Conservation (phyloP, 2,329 filamentous ascomycete genomes). For the Penicillium thymicola region DNA sequence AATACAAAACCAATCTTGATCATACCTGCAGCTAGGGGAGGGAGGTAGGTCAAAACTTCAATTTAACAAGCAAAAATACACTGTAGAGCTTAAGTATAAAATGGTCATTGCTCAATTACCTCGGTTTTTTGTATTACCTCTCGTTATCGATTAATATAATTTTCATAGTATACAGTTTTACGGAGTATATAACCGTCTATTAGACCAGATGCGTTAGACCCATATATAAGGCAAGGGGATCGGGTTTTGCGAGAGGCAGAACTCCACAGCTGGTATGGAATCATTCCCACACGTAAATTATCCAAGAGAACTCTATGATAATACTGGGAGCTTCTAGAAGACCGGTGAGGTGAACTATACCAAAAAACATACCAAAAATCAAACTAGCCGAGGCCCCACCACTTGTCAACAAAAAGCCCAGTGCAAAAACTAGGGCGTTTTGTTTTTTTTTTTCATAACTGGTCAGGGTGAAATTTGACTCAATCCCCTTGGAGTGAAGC, state of each 20-base stretch:
- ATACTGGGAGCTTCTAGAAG: not conserved
- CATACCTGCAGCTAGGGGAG: not conserved
- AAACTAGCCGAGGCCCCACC: constrained; percentile 3
- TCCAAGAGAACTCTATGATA: not conserved
- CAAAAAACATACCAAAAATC: not conserved
- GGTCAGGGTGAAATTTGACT: not conserved
- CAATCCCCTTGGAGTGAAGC: not conserved
- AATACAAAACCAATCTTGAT: not conserved
- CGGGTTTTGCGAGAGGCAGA: not conserved
- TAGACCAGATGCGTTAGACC: not conserved
- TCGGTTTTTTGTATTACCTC: not conserved
- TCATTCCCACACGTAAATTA: not conserved
- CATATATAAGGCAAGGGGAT: constrained; percentile 1
- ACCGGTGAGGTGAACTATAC: not conserved
- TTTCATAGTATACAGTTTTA: not conserved
- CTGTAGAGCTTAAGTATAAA: not conserved
- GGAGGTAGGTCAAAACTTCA: not conserved
- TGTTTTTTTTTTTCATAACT: not conserved
- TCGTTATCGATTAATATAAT: not conserved
- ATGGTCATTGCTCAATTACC: not conserved
- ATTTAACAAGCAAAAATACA: not conserved
- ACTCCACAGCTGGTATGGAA: not conserved
- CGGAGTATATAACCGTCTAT: not conserved
- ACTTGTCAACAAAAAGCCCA: not conserved
- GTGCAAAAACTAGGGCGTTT: not conserved